Conservation (phyloP, 192 early-diverging fungal genomes). For the Gryganskiella cystojenkinii region DNA sequence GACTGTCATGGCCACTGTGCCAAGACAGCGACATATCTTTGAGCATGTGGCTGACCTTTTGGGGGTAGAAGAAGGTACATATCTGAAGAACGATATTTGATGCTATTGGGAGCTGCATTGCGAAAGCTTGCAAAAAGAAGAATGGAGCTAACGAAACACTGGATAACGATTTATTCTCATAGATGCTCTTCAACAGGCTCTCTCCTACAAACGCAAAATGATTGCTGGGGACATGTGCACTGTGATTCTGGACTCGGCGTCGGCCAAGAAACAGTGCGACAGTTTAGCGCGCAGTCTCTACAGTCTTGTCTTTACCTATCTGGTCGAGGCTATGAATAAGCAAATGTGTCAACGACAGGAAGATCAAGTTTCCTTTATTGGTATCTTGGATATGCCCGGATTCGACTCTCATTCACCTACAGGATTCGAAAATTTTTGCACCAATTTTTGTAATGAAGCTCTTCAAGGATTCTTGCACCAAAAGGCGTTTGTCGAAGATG, state of each 20-base stretch:
- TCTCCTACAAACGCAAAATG: conserved; percentile 86
- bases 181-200: conserved; percentile 62
- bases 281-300: conserved; percentile 86
- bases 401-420: conserved; percentile 74
- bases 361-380: conserved; percentile 84
- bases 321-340: conserved; percentile 92
- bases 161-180: too few relatives aligned
- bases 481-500: conserved; percentile 64
- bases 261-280: conserved; percentile 85
- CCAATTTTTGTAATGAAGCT: conserved; percentile 77
- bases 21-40: conserved; percentile 81
- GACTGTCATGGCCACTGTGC: conserved; percentile 75
- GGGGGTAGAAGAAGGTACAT: conserved; percentile 68
- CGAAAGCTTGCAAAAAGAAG: too few relatives aligned
- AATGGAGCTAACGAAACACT: too few relatives aligned
- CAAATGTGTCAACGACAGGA: conserved; percentile 72
- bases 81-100: background rate
- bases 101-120: background rate
- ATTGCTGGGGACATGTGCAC: conserved; percentile 90
- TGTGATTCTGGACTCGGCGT: conserved; percentile 86
- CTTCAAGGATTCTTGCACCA: conserved; percentile 71
- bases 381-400: conserved; percentile 84
- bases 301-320: conserved; percentile 87
- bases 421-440: conserved; percentile 77
- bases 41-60: conserved; percentile 82